Evolutionary conservation across 2,329 filamentous ascomycete genomes (phyloP), one percentile per base, ranked within the genome.

Genomic region (Botrytis squamosa): DNA sequence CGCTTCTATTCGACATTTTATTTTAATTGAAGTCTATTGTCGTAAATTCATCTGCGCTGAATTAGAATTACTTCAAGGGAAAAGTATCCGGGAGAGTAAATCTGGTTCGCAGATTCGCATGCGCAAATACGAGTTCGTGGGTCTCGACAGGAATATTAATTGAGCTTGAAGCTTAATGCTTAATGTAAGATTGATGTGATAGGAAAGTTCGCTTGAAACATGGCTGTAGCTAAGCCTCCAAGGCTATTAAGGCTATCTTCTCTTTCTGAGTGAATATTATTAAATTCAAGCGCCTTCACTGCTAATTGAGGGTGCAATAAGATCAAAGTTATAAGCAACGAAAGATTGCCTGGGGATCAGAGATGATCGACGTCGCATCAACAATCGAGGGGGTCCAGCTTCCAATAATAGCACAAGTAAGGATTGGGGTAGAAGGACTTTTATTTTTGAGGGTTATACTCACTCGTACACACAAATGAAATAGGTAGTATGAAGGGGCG

Each of bases 301-400:
- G 38, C 25, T 55, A 22, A 57, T 29, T 57, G 52, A 57, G 52
- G 52, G 16, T 38, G 46, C 12, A 25, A 20, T 42, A 18, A n/a
- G 4, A 40, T 36, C 3, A 55, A 29, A 29, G 36, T 55, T 29
- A 2, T 67, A 70, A 29, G 67, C 38, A 70, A 33, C n/a, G 20
- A 59, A 69, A 69, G 38, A 40, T 16, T 40, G 36, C 60, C 49
- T 59, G 52, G 67, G 36, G 67, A 44, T 18, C n/a, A 7, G 14
- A 18, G 49, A 57, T 62, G 67, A 70, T 70, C 68, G 68, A 60
- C 68, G 16, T 70, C 29, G 67, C 67, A 70, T 55, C 49, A 67
- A 57, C 20, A 33, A 57, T 44, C n/a, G 67, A 42, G 68, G 65
- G 64, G 62, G 16, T 18, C 55, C 40, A 62, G 68, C n/a, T 63